These are phyloP conservation scores for Penicillium verrucosum DNA, from an alignment of 2,329 filamentous ascomycete species.

Conservation along the genomic window DNA sequence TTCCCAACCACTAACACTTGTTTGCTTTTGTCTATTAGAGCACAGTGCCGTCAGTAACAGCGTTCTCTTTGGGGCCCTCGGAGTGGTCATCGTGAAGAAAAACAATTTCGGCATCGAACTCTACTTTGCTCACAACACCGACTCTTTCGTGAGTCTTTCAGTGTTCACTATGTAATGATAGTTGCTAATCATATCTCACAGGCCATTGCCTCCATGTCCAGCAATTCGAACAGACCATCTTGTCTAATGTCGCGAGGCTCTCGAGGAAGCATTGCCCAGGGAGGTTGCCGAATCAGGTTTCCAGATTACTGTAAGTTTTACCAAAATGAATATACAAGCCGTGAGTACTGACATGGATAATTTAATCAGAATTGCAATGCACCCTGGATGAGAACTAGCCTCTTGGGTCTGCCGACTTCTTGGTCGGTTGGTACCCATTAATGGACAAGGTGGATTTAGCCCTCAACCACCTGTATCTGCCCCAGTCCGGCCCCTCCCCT, in stretches of 20 bases:
- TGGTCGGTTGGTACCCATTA: background rate
- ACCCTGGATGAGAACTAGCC: background rate
- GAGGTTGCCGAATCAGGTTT: constrained; percentile 26
- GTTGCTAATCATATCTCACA: constrained; percentile 22
- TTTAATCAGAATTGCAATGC: background rate
- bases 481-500: background rate
- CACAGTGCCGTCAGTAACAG: constrained; percentile 82
- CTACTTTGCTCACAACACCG: constrained; percentile 95
- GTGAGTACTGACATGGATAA: background rate
- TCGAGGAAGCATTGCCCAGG: constrained; percentile 52
- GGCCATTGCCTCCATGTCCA: constrained; percentile 85
- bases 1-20: constrained; percentile 1
- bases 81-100: constrained; percentile 87
- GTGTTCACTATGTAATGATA: background rate
- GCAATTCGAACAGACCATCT: constrained; percentile 67
- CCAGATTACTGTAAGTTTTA: background rate
- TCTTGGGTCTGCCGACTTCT: background rate
- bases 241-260: constrained; percentile 82
- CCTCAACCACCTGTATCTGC: background rate
- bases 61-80: constrained; percentile 81
- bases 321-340: background rate
- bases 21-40: constrained; percentile 30
- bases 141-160: constrained; percentile 59
- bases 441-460: background rate
- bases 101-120: constrained; percentile 71